Base-by-base conservation (phyloP, 371 early-diverging fungal genomes). In the Saksenaea vasiformis region DNA sequence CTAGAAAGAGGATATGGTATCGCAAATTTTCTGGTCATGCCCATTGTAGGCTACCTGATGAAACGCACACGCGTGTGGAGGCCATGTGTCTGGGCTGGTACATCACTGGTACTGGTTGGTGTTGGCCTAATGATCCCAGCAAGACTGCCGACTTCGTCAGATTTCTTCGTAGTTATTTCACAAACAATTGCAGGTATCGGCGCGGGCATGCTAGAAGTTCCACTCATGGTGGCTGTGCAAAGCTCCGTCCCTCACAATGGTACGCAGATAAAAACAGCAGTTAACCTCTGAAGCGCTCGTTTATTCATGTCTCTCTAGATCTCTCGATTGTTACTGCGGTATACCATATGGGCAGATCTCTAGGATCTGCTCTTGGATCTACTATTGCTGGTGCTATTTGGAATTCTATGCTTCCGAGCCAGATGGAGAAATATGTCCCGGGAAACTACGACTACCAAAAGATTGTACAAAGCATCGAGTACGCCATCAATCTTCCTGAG, bases 21-120 rank as follows among this genome's bases (percentile, higher is more conserved):
- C 14, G 66, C 67, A 3, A 77, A 66, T 58, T 55, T 69, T 1
- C 8, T 80, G 2, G 56, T 70, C 1, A 70, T 75, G 37, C 27
- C 77, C 11, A 26, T 70, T 19, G 66, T 67, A 9, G 80, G 77
- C 7, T 72, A 64, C 26, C 39, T 77, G 26, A 77, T 80, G 72
- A 73, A 66, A 51, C 66, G 67, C 0, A 71, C 72, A 31, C 82
- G 83, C n/a, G 75, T 85, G 1, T 74, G 69, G 63, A 59, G 70
- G 36, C 65, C 76, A 51, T 63, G 90, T 41, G 65, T 73, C 0
- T 71, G 90, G 89, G 71, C 82, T 44, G 90, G 70, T 4, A 68
- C 92, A 4, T 89, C 89, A 4, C 51, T 90, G 4, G 22, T 90
- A 38, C 64, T 80, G 3, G 34, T 73, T 5, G 76, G 76, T 56